phyloP scores from a whole-genome alignment of 2,329 filamentous ascomycete species.

The Aspergillus texensis region DNA sequence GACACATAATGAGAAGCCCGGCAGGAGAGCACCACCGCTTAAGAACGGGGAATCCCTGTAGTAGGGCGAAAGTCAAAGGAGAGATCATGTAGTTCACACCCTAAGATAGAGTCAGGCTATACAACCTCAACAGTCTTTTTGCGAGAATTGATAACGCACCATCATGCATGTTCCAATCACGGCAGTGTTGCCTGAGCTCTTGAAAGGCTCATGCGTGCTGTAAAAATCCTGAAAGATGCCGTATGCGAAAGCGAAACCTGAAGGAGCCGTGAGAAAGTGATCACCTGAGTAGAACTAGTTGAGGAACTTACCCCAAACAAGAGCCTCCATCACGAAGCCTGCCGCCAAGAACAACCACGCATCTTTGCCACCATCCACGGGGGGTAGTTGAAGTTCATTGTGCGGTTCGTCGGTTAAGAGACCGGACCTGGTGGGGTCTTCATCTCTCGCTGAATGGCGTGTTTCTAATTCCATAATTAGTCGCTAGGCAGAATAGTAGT shows the following conservation, averaged over 20 bases:
- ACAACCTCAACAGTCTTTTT: background rate
- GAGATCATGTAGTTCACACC: slow-evolving; percentile 24
- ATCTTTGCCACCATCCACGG: slow-evolving; percentile 40
- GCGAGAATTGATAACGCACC: slow-evolving; percentile 5
- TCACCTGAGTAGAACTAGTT: background rate
- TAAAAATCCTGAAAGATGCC: slow-evolving; percentile 36
- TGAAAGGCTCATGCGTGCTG: slow-evolving; percentile 22
- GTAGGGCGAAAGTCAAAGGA: slow-evolving; percentile 21
- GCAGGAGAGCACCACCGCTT: slow-evolving; percentile 14
- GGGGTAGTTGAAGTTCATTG: slow-evolving; percentile 28
- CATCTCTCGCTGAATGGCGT: background rate
- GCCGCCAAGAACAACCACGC: slow-evolving; percentile 53
- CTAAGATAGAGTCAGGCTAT: slow-evolving; percentile 8
- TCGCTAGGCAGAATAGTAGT: background rate
- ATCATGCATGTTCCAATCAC: slow-evolving; percentile 30
- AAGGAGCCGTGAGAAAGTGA: background rate
- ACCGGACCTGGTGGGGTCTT: background rate
- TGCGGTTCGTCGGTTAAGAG: background rate
- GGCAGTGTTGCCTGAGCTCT: slow-evolving; percentile 16
- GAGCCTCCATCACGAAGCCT: slow-evolving; percentile 55
- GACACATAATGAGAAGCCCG: slow-evolving; percentile 26
- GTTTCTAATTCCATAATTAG: background rate
- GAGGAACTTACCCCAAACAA: slow-evolving; percentile 47
- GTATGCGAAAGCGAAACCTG: slow-evolving; percentile 11
- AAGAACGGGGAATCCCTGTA: slow-evolving; percentile 16